Percentiles rank a stretch among this genome's conserved stretches.
phyloP scores from a whole-genome alignment of 805 yeast genomes.

The Schwanniomyces pseudopolymorphus region DNA sequence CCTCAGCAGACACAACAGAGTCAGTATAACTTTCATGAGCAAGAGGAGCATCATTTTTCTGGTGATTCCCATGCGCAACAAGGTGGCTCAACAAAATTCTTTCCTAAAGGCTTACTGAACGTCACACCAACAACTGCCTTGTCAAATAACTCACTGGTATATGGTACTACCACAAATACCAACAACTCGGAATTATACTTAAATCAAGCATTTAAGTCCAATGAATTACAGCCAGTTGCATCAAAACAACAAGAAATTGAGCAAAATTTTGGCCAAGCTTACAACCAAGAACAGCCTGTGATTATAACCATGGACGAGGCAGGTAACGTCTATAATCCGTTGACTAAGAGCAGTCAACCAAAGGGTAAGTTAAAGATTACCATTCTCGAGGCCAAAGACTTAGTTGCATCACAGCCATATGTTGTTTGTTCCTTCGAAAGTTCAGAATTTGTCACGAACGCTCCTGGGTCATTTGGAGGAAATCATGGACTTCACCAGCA shows the following conservation, averaged over 20 bases:
- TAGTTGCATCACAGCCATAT: slow-evolving; percentile 71
- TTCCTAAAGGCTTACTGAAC: slow-evolving; percentile 37
- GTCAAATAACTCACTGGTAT: slow-evolving; percentile 58
- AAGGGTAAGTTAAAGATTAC: slow-evolving; percentile 82
- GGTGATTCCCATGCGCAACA: background rate
- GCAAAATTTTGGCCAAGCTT: slow-evolving; percentile 1
- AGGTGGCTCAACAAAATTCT: slow-evolving; percentile 17
- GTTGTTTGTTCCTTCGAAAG: slow-evolving; percentile 91
- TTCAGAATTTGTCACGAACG: slow-evolving; percentile 84
- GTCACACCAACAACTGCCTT: slow-evolving; percentile 69
- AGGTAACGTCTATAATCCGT: slow-evolving; percentile 30
- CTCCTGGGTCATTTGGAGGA: slow-evolving; percentile 55
- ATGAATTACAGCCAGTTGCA: background rate
- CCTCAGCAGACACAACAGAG: background rate
- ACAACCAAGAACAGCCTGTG: slow-evolving; percentile 14
- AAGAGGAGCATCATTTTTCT: background rate
- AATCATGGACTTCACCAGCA: slow-evolving; percentile 17
- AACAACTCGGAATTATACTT: slow-evolving; percentile 20
- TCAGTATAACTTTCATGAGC: background rate
- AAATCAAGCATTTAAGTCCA: slow-evolving; percentile 21
- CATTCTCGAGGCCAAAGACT: slow-evolving; percentile 75
- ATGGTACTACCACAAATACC: slow-evolving; percentile 53
- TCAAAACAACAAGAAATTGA: slow-evolving; percentile 5
- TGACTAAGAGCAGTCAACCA: slow-evolving; percentile 43
- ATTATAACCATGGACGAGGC: slow-evolving; percentile 44